Evolutionary conservation across 495 filamentous ascomycete species (phyloP).

Genomic region (Aspergillus panamensis): DNA sequence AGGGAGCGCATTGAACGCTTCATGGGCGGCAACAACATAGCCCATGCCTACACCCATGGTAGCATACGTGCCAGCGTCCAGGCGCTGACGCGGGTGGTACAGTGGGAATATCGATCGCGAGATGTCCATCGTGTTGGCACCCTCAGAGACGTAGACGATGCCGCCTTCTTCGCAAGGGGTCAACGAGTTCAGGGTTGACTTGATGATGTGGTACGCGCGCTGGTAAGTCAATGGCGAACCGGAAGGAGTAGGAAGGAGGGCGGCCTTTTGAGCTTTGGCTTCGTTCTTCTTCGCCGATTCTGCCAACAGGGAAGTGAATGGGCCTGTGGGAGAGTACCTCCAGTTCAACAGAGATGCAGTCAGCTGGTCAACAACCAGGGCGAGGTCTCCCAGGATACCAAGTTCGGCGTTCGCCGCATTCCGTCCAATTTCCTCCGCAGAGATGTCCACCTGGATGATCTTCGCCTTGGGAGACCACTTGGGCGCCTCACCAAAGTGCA

Average conservation of each 20-base stretch:
- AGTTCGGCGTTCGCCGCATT: conserved; percentile 46
- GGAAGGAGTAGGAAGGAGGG: conserved; percentile 30
- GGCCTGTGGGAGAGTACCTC: conserved; percentile 40
- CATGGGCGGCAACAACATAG: conserved; percentile 60
- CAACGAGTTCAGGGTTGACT: conserved; percentile 40
- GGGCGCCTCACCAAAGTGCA: conserved; percentile 57
- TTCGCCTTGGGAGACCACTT: conserved; percentile 53
- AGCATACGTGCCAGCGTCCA: conserved; percentile 63
- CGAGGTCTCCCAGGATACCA: conserved; percentile 53
- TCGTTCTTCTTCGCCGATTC: conserved; percentile 50
- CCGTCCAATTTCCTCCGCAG: conserved; percentile 53
- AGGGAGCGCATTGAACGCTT: conserved; percentile 52
- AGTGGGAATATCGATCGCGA: conserved; percentile 58
- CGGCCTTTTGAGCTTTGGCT: conserved; percentile 37
- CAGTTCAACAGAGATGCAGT: conserved; percentile 37
- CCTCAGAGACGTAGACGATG: conserved; percentile 62
- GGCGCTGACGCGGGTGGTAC: conserved; percentile 54
- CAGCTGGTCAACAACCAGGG: conserved; percentile 50
- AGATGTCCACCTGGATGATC: conserved; percentile 61
- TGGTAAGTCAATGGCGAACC: conserved; percentile 52
- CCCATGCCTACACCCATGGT: conserved; percentile 68
- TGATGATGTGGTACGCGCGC: conserved; percentile 54
- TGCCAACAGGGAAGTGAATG: conserved; percentile 31
- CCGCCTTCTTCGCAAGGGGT: conserved; percentile 43
- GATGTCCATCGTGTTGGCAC: conserved; percentile 68